Evolutionary conservation across 148 eudicot species (phyloP), one percentile per base, ranked within the genome.

Genomic region (Selenicereus undatus): DNA sequence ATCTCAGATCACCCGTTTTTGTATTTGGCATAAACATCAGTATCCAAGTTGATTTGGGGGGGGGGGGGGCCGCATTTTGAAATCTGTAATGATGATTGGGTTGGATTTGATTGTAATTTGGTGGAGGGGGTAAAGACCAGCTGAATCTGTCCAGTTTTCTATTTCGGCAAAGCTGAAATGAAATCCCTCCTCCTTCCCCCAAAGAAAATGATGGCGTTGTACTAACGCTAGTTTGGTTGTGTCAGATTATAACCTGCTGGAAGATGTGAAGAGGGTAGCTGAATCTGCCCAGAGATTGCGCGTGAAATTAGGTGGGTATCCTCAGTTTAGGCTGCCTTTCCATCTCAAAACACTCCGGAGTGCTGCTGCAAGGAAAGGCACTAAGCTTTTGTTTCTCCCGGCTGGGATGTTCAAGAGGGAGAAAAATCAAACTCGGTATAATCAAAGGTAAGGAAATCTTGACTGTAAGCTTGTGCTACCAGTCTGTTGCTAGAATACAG

Each of bases 221-320:
- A 50, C 45, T 78, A 32, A 74, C 69, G 76, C 0, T 7, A 29
- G 24, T 29, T 43, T 82, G 43, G 48, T 32, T 82, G 71, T 42
- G 70, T 77, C 76, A 97, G 99, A 97, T 83, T 97, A 88, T 84
- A 84, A 90, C 80, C 82, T 94, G 95, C 91, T 97, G 73, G 98
- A 97, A 88, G 98, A 93, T 82, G 90, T 91, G 81, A 97, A 92
- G 81, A 89, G 98, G 87, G 89, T 92, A 21, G 97, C 99, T 71
- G 99, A 97, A 69, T 94, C 97, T 43, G 97, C 98, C 30, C 87
- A 85, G 82, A 89, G 99, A 86, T 84, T 13, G 83, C 94, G 93
- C 73, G 30, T 76, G 4, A 89, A 88, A 82, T 45, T 91, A 60
- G 85, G 94, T 56, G 93, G 83, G 8, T 71, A 85, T 83, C 82